Percentiles rank a stretch among this genome's conserved stretches.
Evolutionary conservation across 1,284 basidiomycete species (phyloP).

Genomic region (Ganoderma meredithae): DNA sequence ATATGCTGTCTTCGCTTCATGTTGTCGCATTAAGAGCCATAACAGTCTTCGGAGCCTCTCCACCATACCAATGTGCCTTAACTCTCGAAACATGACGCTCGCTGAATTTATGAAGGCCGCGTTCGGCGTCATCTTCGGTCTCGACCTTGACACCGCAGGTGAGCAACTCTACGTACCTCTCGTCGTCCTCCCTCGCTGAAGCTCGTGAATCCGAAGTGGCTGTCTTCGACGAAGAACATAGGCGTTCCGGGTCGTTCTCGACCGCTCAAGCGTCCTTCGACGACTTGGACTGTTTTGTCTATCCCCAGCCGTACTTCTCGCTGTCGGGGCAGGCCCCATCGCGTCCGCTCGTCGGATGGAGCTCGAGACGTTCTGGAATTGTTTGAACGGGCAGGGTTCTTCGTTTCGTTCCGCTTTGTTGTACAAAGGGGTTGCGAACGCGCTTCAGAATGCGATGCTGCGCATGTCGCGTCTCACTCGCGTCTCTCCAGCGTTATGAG

Average conservation of each 20-base stretch:
- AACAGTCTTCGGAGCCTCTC: background rate
- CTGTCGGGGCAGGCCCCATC: constrained; percentile 1
- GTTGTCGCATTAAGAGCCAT: background rate
- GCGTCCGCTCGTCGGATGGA: constrained; percentile 4
- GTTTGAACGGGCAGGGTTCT: background rate
- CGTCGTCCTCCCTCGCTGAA: background rate
- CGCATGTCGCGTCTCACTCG: background rate
- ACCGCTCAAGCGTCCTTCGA: background rate
- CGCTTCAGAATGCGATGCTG: background rate
- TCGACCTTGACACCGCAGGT: constrained; percentile 12
- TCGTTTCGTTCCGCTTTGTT: background rate
- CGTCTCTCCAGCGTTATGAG: too few relatives aligned
- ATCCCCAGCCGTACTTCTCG: constrained; percentile 1
- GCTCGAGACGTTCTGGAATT: background rate
- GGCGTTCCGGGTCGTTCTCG: background rate
- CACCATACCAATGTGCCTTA: background rate
- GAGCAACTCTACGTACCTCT: background rate
- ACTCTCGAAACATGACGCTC: background rate
- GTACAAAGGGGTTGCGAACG: background rate
- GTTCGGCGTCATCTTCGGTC: constrained; percentile 9
- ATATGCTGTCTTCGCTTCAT: background rate
- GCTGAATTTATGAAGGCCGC: constrained; percentile 6
- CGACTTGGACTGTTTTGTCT: constrained; percentile 5
- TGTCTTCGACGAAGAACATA: background rate
- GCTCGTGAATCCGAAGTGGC: background rate